Evolutionary conservation across 495 filamentous ascomycete species (phyloP), one percentile per base, ranked within the genome.

Genomic region (Annulohypoxylon maeteangense): DNA sequence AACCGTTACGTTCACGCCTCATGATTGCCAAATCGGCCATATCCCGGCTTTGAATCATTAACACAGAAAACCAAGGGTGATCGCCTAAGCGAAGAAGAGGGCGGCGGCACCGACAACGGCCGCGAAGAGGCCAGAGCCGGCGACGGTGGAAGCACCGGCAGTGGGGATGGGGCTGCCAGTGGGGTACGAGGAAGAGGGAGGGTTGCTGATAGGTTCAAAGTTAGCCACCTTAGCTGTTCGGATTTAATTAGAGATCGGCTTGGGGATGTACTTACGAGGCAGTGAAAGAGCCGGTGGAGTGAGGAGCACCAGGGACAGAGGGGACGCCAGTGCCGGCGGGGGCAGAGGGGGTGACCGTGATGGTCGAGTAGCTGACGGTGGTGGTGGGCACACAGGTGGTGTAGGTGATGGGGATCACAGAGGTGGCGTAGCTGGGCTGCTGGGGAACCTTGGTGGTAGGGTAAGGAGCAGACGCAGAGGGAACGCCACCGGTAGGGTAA

Each of bases 351-450:
- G 77, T 78, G 54, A 82, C 67, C 40, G 72, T 74, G 66, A 87
- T 74, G 68, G 83, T 86, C 70, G 79, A 80, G 81, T 85, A 86
- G 83, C 83, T 83, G 78, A 86, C 82, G 69, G 81, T 81, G 56
- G 65, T 70, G 74, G 70, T 78, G 27, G 75, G 75, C 34, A 78
- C 68, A 44, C 75, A 78, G 68, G 75, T 76, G 60, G 74, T 76
- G 70, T 70, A 74, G 71, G 75, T 78, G 60, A 78, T 47, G 66
- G 85, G 83, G 76, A 86, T 77, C 73, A 84, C 81, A 56, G 85
- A 83, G 76, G 80, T 82, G 77, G 77, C 62, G 78, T 66, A 56
- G 65, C 22, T 38, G 67, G 70, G 72, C 38, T 70, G 36, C 18
- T 32, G 34, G 47, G 67, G 56, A 34, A 57, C 55, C 63, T 62